Conservation (phyloP, 495 filamentous ascomycete genomes). For the Neurospora sp. region DNA sequence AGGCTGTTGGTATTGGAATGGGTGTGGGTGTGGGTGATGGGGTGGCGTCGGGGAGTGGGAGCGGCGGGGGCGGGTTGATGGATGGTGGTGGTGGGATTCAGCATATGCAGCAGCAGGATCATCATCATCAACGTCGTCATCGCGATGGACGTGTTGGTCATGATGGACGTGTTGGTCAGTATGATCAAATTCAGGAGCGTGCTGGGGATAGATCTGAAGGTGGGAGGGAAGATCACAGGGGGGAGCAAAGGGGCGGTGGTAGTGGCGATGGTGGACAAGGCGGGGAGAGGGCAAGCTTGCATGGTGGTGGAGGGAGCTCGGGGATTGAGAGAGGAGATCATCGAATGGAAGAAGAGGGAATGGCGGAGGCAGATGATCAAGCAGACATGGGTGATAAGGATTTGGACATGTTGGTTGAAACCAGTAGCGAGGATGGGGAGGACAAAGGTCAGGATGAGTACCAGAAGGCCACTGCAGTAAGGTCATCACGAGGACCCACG, state of each 20-base stretch:
- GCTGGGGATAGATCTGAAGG: neutral
- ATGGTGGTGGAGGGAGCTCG: neutral
- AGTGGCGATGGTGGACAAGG: neutral
- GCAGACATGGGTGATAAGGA: constrained; percentile 35
- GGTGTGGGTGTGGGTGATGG: neutral
- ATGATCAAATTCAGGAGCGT: neutral
- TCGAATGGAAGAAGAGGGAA: constrained; percentile 3
- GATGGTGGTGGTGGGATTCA: neutral
- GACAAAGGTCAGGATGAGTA: constrained; percentile 7
- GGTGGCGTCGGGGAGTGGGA: neutral
- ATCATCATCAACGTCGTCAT: neutral
- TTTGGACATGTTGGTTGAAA: constrained; percentile 44
- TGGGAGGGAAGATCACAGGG: neutral
- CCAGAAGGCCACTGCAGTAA: neutral
- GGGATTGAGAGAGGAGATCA: neutral
- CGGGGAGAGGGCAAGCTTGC: neutral
- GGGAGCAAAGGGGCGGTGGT: neutral
- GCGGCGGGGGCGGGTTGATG: neutral
- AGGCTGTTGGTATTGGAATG: neutral
- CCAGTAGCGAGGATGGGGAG: constrained; percentile 24
- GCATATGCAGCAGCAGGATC: neutral
- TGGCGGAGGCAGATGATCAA: constrained; percentile 15
- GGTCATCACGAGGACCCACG: neutral
- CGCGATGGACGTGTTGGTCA: neutral
- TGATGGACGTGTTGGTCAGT: neutral